phyloP scores from a whole-genome alignment of 345 rosid genomes.

The Gynandropsis gynandra region DNA sequence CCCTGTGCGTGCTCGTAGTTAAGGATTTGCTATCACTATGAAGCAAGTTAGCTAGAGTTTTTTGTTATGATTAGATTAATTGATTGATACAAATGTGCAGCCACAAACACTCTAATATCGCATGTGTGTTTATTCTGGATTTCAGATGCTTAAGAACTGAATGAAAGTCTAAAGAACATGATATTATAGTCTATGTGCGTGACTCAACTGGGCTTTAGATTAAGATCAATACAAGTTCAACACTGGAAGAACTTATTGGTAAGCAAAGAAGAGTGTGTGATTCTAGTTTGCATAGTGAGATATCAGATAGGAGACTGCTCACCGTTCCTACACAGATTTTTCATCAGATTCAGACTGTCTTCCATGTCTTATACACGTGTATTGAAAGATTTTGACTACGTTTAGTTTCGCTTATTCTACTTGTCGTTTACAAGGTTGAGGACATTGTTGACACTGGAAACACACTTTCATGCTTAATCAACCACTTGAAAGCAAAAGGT shows the following conservation, averaged over 20 bases:
- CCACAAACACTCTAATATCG: too few relatives aligned
- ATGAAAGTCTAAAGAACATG: too few relatives aligned
- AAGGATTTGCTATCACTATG: not conserved
- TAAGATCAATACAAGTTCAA: not conserved
- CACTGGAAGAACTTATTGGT: too few relatives aligned
- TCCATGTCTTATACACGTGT: not conserved
- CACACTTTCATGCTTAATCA: constrained; percentile 57
- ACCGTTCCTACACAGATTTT: not conserved
- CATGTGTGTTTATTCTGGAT: too few relatives aligned
- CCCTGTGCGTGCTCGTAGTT: not conserved
- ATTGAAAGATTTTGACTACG: not conserved
- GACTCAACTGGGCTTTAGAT: too few relatives aligned
- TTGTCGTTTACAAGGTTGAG: constrained; percentile 58
- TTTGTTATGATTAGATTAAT: too few relatives aligned
- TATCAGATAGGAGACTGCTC: not conserved
- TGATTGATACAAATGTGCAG: too few relatives aligned
- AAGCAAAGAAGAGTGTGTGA: too few relatives aligned
- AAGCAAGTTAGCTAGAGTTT: too few relatives aligned
- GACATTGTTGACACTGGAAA: constrained; percentile 88
- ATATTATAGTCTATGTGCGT: too few relatives aligned
- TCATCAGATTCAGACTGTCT: constrained; percentile 12
- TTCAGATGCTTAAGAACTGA: too few relatives aligned
- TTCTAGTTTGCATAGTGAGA: not conserved
- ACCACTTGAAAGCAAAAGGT: constrained; percentile 48
- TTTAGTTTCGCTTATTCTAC: constrained; percentile 7